These are phyloP conservation scores for Plasmodium berghei DNA, from an alignment of 169 alveolate species.

Conservation along the genomic window DNA sequence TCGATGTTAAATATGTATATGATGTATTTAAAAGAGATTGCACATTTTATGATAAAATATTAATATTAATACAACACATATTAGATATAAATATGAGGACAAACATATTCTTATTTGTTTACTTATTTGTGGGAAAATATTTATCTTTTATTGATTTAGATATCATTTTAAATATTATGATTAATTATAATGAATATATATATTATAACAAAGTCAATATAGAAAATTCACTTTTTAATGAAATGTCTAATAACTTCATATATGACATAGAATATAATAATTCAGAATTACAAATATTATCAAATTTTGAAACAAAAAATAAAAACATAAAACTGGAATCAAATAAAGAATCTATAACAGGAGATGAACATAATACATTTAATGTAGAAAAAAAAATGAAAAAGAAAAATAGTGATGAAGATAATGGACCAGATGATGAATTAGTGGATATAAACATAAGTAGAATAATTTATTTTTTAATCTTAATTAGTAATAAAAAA, in stretches of 20 bases:
- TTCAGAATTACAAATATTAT: too few species aligned
- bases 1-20: conserved; percentile 48
- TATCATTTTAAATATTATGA: conserved; percentile 24
- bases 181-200: conserved; percentile 36
- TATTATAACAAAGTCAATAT: conserved; percentile 43
- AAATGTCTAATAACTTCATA: too few species aligned
- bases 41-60: conserved; percentile 41
- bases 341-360: background rate
- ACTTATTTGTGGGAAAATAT: conserved; percentile 50
- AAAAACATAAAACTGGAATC: background rate
- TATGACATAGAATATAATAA: too few species aligned
- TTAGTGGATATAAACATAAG: conserved; percentile 38
- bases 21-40: conserved; percentile 65
- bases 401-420: conserved; percentile 15
- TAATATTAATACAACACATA: conserved; percentile 42
- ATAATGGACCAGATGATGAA: conserved; percentile 25
- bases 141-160: conserved; percentile 48
- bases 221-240: background rate
- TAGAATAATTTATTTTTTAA: conserved; percentile 36
- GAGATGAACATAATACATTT: background rate
- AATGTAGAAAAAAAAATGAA: background rate
- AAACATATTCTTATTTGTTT: conserved; percentile 49
- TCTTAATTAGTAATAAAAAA: conserved; percentile 45
- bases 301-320: conserved; percentile 1
- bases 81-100: conserved; percentile 68